Conservation (phyloP, 495 filamentous ascomycete species). For the Pyrenula massariospora region DNA sequence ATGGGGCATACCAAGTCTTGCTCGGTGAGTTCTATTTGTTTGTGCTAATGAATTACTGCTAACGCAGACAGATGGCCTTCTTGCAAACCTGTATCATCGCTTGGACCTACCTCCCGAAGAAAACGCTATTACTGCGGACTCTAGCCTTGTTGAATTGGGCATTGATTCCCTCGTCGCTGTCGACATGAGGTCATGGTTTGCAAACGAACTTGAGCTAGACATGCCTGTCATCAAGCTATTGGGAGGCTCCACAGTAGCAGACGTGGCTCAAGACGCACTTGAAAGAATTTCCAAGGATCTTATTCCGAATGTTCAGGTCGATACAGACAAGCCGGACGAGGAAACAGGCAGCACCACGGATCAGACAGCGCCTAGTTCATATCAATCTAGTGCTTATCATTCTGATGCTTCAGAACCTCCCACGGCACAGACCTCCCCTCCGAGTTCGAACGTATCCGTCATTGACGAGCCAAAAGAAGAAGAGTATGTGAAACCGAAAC, state of each 20-base stretch:
- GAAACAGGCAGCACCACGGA: background rate
- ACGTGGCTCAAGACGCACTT: background rate
- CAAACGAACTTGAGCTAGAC: slow-evolving; percentile 25
- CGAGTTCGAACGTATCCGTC: background rate
- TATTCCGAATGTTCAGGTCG: background rate
- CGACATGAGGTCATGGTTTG: slow-evolving; percentile 23
- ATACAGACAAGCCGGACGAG: background rate
- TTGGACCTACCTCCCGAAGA: background rate
- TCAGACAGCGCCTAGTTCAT: background rate
- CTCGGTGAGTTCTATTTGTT: background rate
- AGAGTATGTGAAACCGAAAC: background rate
- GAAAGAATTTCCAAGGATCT: background rate
- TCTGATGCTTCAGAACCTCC: background rate
- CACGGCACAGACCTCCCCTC: background rate
- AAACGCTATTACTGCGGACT: slow-evolving; percentile 4
- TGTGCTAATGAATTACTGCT: background rate
- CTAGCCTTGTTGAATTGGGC: slow-evolving; percentile 15
- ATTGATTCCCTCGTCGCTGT: slow-evolving; percentile 25
- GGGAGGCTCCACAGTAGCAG: slow-evolving; percentile 8
- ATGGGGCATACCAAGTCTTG: slow-evolving; percentile 1
- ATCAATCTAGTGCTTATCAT: background rate
- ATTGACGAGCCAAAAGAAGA: background rate
- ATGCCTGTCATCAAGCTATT: slow-evolving; percentile 42
- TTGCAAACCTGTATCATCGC: background rate
- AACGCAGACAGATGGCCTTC: background rate